Evolutionary conservation across 2,329 filamentous ascomycete species (phyloP).

Genomic region (Stachybotrys elegans): DNA sequence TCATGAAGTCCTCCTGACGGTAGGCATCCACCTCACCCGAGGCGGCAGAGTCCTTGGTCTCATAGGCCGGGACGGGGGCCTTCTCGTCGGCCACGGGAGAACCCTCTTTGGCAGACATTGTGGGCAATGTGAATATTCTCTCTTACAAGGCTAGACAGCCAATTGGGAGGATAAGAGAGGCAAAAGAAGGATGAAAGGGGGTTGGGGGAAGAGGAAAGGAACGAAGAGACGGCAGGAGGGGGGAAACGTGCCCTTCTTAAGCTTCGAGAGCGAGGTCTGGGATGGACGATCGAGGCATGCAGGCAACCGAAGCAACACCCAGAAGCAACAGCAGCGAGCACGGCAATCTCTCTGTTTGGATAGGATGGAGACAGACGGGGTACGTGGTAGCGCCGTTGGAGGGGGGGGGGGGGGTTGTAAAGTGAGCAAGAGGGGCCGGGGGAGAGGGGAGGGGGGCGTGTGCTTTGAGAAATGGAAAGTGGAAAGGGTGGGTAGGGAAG

Average conservation of each 20-base stretch:
- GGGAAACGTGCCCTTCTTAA: neutral
- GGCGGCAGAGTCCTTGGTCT: neutral
- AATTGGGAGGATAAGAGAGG: neutral
- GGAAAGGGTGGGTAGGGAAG: too few species aligned
- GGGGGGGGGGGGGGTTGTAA: too few species aligned
- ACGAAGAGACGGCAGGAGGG: neutral
- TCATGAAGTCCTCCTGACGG: slow-evolving; percentile 25
- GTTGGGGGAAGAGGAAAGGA: slow-evolving; percentile 2
- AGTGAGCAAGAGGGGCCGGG: too few species aligned
- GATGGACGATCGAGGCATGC: too few species aligned
- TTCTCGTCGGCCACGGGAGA: slow-evolving; percentile 1
- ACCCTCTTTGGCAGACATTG: neutral
- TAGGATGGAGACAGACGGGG: too few species aligned
- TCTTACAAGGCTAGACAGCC: neutral
- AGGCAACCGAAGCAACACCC: too few species aligned
- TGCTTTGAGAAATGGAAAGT: too few species aligned
- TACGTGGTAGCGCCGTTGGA: too few species aligned
- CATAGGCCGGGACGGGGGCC: slow-evolving; percentile 2
- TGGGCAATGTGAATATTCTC: neutral
- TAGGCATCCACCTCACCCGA: slow-evolving; percentile 9
- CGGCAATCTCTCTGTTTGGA: too few species aligned
- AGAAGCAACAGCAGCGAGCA: too few species aligned
- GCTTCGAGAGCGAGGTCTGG: too few species aligned
- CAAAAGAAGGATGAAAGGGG: neutral
- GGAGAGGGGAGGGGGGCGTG: too few species aligned